Evolutionary conservation across 305 asterid genomes (phyloP), one percentile per base, ranked within the genome.

Genomic region (Fraxinus platypoda): DNA sequence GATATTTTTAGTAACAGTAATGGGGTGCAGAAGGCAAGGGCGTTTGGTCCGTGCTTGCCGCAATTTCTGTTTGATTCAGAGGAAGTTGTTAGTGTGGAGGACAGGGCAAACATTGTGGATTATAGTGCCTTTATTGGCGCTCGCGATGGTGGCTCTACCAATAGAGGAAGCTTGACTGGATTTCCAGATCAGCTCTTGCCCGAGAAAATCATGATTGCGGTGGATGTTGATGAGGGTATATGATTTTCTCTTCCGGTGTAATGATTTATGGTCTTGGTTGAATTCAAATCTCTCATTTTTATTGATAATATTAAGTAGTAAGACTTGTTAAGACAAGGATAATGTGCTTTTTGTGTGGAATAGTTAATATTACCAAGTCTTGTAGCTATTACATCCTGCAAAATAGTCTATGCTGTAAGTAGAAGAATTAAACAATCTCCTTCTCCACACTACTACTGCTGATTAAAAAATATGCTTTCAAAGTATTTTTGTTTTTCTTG

Each of bases 221-320:
- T 95, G 85, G 99, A 95, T 88, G 97, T 95, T 49, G 99, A 94
- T 85, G 99, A 95, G 86, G 99, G 99, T 94, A 91, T 80, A 54
- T 34, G 2, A 13, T 74, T 72, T 78, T 62, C 30, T 62, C 72
- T 21, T 62, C 72, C 31, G 4, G 4, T 62, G 31, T 62, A 62
- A 23, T 62, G 72, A 15, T 21, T 23, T 57, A 57, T n/a, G 25
- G 28, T 62, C 15, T 78, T 59, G 19, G 52, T 59, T 57, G 68
- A 57, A 17, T 57, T 19, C 68, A 57, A 57, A 0, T 57, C 26
- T 19, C 26, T 19, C 68, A n/a, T 57, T n/a, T n/a, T 64, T 25
- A 8, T 64, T 8, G 0, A 23, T 64, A 23, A 64, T 57, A 64
- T 64, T 19, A 7, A 62, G 71, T 64, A 25, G 73, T 25, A 23